These are phyloP conservation scores for Solanum sejunctum DNA, from an alignment of 257 asterid species.

Conservation along the genomic window DNA sequence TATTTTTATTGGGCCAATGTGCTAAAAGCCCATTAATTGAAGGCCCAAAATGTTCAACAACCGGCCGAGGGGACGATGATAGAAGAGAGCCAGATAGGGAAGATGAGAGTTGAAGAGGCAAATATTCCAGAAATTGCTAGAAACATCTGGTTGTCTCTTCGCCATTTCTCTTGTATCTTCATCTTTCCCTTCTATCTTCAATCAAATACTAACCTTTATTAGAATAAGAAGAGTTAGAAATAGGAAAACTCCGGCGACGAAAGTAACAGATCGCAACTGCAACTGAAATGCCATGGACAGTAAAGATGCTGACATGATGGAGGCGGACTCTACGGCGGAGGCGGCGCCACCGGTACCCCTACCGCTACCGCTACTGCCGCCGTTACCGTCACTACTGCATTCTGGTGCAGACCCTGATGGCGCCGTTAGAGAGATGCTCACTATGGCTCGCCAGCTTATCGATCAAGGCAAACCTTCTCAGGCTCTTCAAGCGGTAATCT, in stretches of 20 bases:
- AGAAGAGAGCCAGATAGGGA: not conserved
- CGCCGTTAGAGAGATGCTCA: conserved; percentile 37
- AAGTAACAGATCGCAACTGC: not conserved
- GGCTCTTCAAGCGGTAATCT: conserved; percentile 77
- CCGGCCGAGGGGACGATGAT: not conserved
- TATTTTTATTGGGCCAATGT: not conserved
- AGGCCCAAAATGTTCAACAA: not conserved
- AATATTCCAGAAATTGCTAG: conserved; percentile 29
- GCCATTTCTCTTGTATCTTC: not conserved
- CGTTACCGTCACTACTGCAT: conserved; percentile 4
- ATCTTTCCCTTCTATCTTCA: not conserved
- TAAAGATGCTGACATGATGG: conserved; percentile 68
- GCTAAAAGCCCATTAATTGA: not conserved
- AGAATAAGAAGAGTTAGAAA: not conserved
- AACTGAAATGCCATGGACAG: conserved; percentile 46
- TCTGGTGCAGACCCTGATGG: conserved; percentile 25
- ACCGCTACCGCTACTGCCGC: not conserved
- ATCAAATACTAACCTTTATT: not conserved
- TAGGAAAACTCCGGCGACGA: not conserved
- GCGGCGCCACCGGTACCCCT: conserved; percentile 8
- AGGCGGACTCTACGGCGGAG: conserved; percentile 26
- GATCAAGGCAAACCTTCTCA: conserved; percentile 73
- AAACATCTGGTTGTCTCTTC: conserved; percentile 17
- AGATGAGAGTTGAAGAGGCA: not conserved
- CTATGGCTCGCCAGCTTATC: conserved; percentile 65